These are phyloP conservation scores for Raphidocelis subcapitata DNA, from an alignment of 139 green algal genomes.

Conservation along the genomic window DNA sequence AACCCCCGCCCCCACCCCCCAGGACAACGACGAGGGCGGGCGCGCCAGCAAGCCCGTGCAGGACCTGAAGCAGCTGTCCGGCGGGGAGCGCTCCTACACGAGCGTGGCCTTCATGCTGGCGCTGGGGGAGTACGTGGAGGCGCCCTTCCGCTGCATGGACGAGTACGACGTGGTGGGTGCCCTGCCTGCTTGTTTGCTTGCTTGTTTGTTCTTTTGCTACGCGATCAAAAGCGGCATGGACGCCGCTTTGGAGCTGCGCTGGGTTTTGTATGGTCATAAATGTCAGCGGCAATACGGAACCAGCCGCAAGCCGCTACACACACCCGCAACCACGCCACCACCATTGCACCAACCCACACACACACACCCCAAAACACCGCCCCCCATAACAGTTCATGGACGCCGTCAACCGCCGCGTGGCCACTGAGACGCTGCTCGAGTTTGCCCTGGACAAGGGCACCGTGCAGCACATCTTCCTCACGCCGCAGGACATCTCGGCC, in stretches of 20 bases:
- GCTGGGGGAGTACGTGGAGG: slow-evolving; percentile 71
- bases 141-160: slow-evolving; percentile 64
- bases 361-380: too few species aligned
- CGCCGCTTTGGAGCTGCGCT: too few species aligned
- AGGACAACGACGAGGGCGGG: neutral
- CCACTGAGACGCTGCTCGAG: slow-evolving; percentile 74
- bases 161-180: slow-evolving; percentile 34
- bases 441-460: slow-evolving; percentile 57
- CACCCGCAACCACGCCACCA: too few species aligned
- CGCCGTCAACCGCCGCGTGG: slow-evolving; percentile 55
- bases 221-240: too few species aligned
- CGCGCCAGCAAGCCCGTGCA: slow-evolving; percentile 34
- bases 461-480: slow-evolving; percentile 83
- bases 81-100: slow-evolving; percentile 87
- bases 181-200: too few species aligned
- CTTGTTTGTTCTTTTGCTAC: too few species aligned
- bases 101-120: slow-evolving; percentile 89
- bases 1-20: too few species aligned
- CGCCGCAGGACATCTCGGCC: slow-evolving; percentile 61
- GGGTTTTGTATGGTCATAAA: too few species aligned
- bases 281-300: too few species aligned
- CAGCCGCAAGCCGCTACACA: too few species aligned
- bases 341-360: too few species aligned
- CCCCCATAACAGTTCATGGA: slow-evolving; percentile 70
- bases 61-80: slow-evolving; percentile 63